Percentiles rank a stretch among this genome's conserved stretches.
Evolutionary conservation across 1,139 yeast species (phyloP).

Genomic region (Taphrina flavorubra): DNA sequence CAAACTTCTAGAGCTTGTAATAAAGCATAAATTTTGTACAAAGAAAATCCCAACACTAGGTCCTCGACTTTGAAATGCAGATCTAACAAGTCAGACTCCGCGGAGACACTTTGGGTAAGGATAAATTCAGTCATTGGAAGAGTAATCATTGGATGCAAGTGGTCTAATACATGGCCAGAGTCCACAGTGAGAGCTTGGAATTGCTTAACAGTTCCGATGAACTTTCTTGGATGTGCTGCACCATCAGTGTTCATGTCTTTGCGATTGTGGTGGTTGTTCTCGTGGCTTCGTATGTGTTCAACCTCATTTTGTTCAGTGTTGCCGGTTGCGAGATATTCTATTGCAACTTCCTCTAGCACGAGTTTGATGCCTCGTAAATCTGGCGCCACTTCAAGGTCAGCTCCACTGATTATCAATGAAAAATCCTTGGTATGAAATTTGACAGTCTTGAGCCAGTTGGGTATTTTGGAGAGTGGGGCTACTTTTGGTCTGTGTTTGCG

Average conservation of each 20-base stretch:
- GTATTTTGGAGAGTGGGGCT: constrained; percentile 8
- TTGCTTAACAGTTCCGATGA: constrained; percentile 1
- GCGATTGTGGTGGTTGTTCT: neutral
- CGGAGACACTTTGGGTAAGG: neutral
- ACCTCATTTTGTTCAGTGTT: neutral
- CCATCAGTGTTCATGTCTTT: neutral
- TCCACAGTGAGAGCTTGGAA: constrained; percentile 24
- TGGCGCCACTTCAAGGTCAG: constrained; percentile 29
- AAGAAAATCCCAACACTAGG: constrained; percentile 24
- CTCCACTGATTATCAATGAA: constrained; percentile 20
- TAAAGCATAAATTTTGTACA: constrained; percentile 36
- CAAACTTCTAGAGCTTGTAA: constrained; percentile 38
- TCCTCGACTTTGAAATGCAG: constrained; percentile 12
- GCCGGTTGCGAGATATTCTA: neutral
- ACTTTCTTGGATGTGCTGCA: neutral
- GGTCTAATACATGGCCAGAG: constrained; percentile 14
- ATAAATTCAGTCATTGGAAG: constrained; percentile 21
- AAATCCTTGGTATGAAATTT: constrained; percentile 5
- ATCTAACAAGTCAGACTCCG: neutral
- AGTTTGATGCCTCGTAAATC: constrained; percentile 36
- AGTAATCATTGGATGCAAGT: constrained; percentile 3
- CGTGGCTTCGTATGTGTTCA: neutral
- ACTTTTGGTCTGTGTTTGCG: neutral
- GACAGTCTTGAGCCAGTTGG: constrained; percentile 14
- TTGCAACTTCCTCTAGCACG: constrained; percentile 13